Base-by-base conservation (phyloP, 2,329 filamentous ascomycete species). In the Cadophora sp. region DNA sequence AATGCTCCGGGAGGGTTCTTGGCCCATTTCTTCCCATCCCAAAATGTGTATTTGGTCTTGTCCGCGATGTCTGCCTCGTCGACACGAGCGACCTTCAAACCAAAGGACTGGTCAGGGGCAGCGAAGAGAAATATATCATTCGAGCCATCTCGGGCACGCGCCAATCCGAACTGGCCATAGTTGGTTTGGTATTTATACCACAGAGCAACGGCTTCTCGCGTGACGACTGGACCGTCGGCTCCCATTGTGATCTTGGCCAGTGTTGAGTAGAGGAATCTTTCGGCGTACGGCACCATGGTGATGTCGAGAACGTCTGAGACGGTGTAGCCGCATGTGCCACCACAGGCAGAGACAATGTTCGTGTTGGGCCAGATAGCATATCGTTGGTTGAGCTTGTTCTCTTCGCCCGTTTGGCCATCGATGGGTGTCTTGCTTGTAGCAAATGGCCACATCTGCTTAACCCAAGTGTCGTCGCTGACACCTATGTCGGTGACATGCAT, bases 61-160 rank as follows among this genome's bases (percentile, higher is more conserved):
- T 62, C 59, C 9, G 59, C 45, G 59, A 62, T 62, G 1, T 62
- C 16, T 24, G 59, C n/a, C 47, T 62, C 59, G 20, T 20, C 14
- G 30, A 62, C 59, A 22, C 59, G 59, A 36, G 59, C 59, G 27
- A 62, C 59, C 45, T 62, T 62, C 41, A 62, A 16, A 41, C 59
- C 59, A 39, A 62, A 41, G 4, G 43, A n/a, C 5, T 20, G 22
- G 2, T 48, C 30, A 24, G 59, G 59, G n/a, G 47, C 59, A 41
- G 59, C 59, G 30, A 62, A 62, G 16, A 62, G 43, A 22, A 50
- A 62, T n/a, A 62, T 62, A 51, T 51, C 43, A 51, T 62, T 51
- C 14, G 45, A 48, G n/a, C 59, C 59, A 51, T 62, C 59, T 11
- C 59, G 59, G 20, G 59, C 59, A 16, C 59, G 59, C 8, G 59